A percentile compares a stretch with the other conserved stretches of the same genome.
These are phyloP conservation scores for Phaeosphaeria sp. DNA, from an alignment of 2,329 filamentous ascomycete species.

Conservation along the genomic window DNA sequence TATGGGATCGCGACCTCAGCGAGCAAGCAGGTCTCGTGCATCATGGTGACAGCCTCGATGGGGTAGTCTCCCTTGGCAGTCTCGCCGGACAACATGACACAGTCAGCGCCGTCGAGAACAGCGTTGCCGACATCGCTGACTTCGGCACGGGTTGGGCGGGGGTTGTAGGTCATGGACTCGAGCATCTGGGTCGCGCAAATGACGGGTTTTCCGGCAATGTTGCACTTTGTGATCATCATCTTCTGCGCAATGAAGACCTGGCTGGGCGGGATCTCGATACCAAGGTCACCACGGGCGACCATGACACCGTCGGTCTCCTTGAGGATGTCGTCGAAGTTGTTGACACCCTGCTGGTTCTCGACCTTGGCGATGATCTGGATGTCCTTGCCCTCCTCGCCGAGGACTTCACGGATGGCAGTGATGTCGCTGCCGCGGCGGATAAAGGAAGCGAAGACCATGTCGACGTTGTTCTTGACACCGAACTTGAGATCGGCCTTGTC, in stretches of 20 bases:
- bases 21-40: constrained; percentile 96
- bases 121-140: constrained; percentile 99
- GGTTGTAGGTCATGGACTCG: constrained; percentile 99
- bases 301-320: constrained; percentile 98
- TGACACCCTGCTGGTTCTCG: constrained; percentile 99
- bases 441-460: constrained; percentile 99
- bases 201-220: constrained; percentile 97
- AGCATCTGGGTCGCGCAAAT: constrained; percentile 99
- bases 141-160: constrained; percentile 95
- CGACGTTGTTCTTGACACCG: constrained; percentile 97
- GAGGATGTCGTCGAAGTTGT: constrained; percentile 99
- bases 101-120: constrained; percentile 96
- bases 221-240: constrained; percentile 99
- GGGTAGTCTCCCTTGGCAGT: constrained; percentile 98
- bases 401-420: constrained; percentile 85
- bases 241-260: constrained; percentile 99
- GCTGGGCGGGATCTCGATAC: constrained; percentile 97
- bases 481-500: constrained; percentile 93
- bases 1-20: constrained; percentile 98
- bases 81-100: constrained; percentile 99
- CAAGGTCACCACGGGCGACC: constrained; percentile 97
- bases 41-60: constrained; percentile 89
- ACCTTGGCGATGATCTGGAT: constrained; percentile 99
- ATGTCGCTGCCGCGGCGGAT: constrained; percentile 96
- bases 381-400: constrained; percentile 89